A percentile compares a stretch with the other conserved stretches of the same genome.
Conservation (phyloP, 257 asterid genomes). For the Solanum gracilifrons region DNA sequence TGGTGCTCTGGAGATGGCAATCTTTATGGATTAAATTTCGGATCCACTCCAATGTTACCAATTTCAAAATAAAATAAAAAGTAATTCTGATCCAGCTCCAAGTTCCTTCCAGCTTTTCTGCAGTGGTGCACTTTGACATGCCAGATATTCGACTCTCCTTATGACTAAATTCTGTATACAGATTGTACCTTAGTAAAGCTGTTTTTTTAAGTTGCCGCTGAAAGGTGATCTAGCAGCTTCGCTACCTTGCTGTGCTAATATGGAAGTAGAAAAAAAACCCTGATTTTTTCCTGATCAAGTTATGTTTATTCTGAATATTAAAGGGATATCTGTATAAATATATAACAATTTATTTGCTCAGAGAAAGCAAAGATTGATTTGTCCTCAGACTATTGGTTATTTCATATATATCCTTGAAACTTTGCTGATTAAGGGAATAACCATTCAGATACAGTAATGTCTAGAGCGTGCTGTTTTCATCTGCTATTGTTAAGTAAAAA, state of each 20-base stretch:
- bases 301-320: background rate
- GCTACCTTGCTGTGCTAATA: background rate
- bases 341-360: background rate
- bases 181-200: background rate
- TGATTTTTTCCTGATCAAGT: background rate
- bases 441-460: background rate
- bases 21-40: background rate
- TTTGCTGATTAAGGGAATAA: background rate
- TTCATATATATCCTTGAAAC: background rate
- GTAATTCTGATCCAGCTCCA: background rate
- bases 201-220: background rate
- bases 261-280: background rate
- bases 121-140: background rate
- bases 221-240: background rate
- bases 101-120: slow-evolving; percentile 1
- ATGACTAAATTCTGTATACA: background rate
- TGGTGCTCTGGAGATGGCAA: background rate
- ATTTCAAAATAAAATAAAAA: background rate
- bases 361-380: background rate
- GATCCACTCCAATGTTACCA: background rate
- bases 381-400: background rate
- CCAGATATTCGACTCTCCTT: background rate
- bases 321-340: background rate
- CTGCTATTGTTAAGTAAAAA: background rate
- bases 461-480: background rate